phyloP scores from a whole-genome alignment of 805 yeast species.

The Saccharomycopsis schoenii region DNA sequence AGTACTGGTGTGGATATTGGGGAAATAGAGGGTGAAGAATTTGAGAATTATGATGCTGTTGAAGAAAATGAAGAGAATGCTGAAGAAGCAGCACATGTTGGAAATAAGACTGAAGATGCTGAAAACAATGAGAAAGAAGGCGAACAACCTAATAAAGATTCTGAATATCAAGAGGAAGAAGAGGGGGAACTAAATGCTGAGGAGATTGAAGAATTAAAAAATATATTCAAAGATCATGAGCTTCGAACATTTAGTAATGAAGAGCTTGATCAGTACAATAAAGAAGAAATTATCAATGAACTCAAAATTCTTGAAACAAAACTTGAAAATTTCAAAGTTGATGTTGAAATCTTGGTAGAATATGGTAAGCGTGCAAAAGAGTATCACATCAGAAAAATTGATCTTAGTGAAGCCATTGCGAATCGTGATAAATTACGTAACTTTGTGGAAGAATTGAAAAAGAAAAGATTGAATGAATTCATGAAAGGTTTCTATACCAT shows the following conservation, averaged over 20 bases:
- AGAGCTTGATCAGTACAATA: slow-evolving; percentile 39
- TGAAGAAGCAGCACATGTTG: slow-evolving; percentile 10
- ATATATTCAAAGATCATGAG: slow-evolving; percentile 21
- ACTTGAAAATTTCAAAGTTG: slow-evolving; percentile 49
- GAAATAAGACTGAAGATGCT: background rate
- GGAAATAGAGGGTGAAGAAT: slow-evolving; percentile 15
- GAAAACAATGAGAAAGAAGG: background rate
- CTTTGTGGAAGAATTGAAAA: slow-evolving; percentile 57
- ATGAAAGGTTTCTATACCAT: slow-evolving; percentile 87
- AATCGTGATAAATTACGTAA: slow-evolving; percentile 55
- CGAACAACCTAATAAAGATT: slow-evolving; percentile 1
- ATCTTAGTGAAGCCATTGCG: slow-evolving; percentile 57
- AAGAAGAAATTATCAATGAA: slow-evolving; percentile 39
- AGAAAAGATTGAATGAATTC: slow-evolving; percentile 74
- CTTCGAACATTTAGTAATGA: slow-evolving; percentile 39
- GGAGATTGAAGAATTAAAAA: slow-evolving; percentile 8
- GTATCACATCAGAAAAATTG: slow-evolving; percentile 50
- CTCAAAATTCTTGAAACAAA: slow-evolving; percentile 46
- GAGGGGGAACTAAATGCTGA: slow-evolving; percentile 3
- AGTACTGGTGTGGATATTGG: slow-evolving; percentile 17
- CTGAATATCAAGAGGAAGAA: slow-evolving; percentile 4
- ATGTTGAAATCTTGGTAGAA: slow-evolving; percentile 66
- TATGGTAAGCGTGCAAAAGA: slow-evolving; percentile 62
- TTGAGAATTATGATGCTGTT: slow-evolving; percentile 25
- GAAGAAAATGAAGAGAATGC: slow-evolving; percentile 4